Conservation (phyloP, 2,329 filamentous ascomycete species). For the Chaetomiaceae sp. region DNA sequence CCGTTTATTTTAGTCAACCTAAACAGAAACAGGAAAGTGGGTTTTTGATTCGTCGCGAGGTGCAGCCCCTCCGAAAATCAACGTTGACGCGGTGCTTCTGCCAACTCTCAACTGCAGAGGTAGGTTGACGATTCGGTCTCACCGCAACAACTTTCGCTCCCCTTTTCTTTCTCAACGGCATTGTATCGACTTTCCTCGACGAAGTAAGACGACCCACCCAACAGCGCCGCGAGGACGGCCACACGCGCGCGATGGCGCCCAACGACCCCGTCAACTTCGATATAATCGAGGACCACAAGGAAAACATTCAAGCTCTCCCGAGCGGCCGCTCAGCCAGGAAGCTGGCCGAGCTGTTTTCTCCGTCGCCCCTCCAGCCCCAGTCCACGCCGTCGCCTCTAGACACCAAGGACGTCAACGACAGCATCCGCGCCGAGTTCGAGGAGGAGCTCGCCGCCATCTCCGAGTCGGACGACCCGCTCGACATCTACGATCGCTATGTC, state of each 20-base stretch:
- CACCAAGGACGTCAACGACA: slow-evolving; percentile 70
- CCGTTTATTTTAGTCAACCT: slow-evolving; percentile 6
- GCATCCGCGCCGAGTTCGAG: slow-evolving; percentile 79
- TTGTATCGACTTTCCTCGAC: background rate
- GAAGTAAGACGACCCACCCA: background rate
- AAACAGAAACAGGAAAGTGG: slow-evolving; percentile 12
- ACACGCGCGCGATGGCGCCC: slow-evolving; percentile 42
- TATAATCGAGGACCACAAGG: slow-evolving; percentile 92
- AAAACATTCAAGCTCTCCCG: slow-evolving; percentile 93
- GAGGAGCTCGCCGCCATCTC: slow-evolving; percentile 70
- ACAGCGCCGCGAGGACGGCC: background rate
- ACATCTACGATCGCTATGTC: slow-evolving; percentile 93
- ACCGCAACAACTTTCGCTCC: background rate
- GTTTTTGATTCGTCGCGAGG: slow-evolving; percentile 5
- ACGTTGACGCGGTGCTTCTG: background rate
- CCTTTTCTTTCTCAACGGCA: background rate
- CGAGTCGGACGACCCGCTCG: slow-evolving; percentile 91
- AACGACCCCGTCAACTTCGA: slow-evolving; percentile 70
- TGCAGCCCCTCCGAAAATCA: slow-evolving; percentile 9
- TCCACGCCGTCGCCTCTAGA: slow-evolving; percentile 64
- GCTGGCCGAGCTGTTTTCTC: slow-evolving; percentile 75
- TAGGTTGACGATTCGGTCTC: background rate
- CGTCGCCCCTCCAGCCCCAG: slow-evolving; percentile 55
- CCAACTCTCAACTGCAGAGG: background rate
- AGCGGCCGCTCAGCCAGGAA: slow-evolving; percentile 84